Conservation (phyloP, 2,329 filamentous ascomycete species). For the Colletotrichum trifolii region DNA sequence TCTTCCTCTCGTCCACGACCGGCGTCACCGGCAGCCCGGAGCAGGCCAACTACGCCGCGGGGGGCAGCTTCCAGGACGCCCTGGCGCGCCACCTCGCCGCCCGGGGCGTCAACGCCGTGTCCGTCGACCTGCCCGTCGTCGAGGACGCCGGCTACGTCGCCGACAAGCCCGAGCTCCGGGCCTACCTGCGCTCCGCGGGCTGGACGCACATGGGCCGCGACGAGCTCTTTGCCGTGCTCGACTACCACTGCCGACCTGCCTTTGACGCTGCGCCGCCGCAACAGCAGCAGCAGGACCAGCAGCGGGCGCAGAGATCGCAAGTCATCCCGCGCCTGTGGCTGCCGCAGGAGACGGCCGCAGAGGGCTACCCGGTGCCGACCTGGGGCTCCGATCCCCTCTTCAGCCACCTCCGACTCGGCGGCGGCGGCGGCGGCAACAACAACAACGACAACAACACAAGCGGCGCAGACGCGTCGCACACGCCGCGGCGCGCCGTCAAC, state of each 20-base stretch:
- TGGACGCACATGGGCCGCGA: constrained; percentile 39
- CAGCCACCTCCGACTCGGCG: constrained; percentile 35
- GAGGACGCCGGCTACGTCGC: constrained; percentile 62
- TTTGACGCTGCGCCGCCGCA: not conserved
- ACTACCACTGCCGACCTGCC: constrained; percentile 40
- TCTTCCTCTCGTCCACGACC: constrained; percentile 47
- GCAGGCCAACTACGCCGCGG: constrained; percentile 58
- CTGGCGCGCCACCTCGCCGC: constrained; percentile 52
- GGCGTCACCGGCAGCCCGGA: constrained; percentile 43
- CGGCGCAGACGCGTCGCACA: not conserved
- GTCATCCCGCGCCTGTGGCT: constrained; percentile 42
- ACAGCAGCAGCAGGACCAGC: not conserved
- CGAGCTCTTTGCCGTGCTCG: constrained; percentile 41
- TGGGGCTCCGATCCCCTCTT: constrained; percentile 42
- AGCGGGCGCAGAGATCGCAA: constrained; percentile 32
- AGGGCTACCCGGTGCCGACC: constrained; percentile 38
- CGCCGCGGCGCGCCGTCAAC: constrained; percentile 29
- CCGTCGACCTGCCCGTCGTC: constrained; percentile 65
- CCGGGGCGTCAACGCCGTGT: constrained; percentile 55
- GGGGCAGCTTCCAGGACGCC: constrained; percentile 55
- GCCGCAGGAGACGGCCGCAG: constrained; percentile 39
- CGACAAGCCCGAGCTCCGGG: constrained; percentile 50
- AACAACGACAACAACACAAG: not conserved
- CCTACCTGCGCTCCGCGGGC: constrained; percentile 39
- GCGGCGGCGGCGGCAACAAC: too few species aligned